These are phyloP conservation scores for Cucumis cinereus DNA, from an alignment of 306 rosid genomes.

Conservation along the genomic window DNA sequence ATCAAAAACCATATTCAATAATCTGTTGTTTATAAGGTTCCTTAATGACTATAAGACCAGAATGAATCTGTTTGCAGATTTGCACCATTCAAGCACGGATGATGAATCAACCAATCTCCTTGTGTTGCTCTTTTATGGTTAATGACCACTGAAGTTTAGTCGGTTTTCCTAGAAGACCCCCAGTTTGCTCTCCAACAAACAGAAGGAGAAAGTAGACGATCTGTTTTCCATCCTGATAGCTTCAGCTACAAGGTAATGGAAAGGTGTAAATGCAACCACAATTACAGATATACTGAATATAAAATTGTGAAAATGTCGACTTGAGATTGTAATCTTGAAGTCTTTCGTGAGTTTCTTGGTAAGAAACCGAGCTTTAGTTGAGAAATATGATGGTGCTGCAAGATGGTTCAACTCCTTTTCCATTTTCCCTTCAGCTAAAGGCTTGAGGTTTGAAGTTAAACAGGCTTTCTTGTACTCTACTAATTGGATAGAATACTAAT, in stretches of 20 bases:
- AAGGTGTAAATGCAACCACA: not conserved
- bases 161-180: constrained; percentile 33
- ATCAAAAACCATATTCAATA: not conserved
- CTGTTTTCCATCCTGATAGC: constrained; percentile 78
- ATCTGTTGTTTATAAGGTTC: not conserved
- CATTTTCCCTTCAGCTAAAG: not conserved
- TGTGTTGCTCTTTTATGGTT: not conserved
- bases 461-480: not conserved
- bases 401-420: not conserved
- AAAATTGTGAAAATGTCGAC: not conserved
- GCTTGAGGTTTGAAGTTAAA: not conserved
- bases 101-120: not conserved
- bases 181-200: constrained; percentile 82
- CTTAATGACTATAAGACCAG: not conserved
- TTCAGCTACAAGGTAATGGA: constrained; percentile 41
- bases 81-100: not conserved
- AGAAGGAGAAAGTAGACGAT: constrained; percentile 60
- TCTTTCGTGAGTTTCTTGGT: not conserved
- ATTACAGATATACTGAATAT: not conserved
- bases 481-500: not conserved
- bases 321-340: not conserved
- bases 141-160: constrained; percentile 21
- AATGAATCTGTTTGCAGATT: not conserved
- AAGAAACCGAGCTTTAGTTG: not conserved
- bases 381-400: not conserved